A percentile compares a stretch with the other conserved stretches of the same genome.
These are phyloP conservation scores for Pseudogymnoascus sp. DNA, from an alignment of 2,329 filamentous ascomycete genomes.

Conservation along the genomic window DNA sequence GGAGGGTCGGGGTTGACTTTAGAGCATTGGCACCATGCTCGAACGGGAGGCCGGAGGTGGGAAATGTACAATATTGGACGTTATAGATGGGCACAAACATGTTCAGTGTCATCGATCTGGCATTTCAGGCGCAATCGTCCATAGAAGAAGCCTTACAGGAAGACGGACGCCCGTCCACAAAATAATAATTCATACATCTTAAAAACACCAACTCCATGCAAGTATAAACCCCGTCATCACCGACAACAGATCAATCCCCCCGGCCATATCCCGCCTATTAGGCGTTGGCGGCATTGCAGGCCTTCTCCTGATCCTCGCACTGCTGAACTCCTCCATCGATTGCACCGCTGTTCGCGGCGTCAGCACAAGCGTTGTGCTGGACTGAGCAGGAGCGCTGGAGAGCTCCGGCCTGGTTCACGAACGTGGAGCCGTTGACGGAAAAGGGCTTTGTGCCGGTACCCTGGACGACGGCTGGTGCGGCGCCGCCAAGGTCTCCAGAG, in stretches of 20 bases:
- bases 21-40: background rate
- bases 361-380: constrained; percentile 54
- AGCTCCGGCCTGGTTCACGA: constrained; percentile 49
- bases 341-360: constrained; percentile 47
- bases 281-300: constrained; percentile 13
- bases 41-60: background rate
- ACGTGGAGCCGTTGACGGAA: constrained; percentile 48
- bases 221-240: background rate
- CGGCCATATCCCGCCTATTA: background rate
- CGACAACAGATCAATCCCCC: background rate
- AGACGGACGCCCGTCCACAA: background rate
- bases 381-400: constrained; percentile 55
- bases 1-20: too few species aligned
- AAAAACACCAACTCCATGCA: constrained; percentile 1
- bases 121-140: constrained; percentile 1
- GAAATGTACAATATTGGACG: background rate
- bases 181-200: background rate
- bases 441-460: constrained; percentile 47
- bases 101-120: constrained; percentile 2
- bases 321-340: constrained; percentile 37
- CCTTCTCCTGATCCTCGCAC: constrained; percentile 48
- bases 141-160: background rate
- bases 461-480: constrained; percentile 40
- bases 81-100: background rate
- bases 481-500: constrained; percentile 43